Evolutionary conservation across 2,329 filamentous ascomycete species (phyloP), one percentile per base, ranked within the genome.

Genomic region (Fusarium aywerte): DNA sequence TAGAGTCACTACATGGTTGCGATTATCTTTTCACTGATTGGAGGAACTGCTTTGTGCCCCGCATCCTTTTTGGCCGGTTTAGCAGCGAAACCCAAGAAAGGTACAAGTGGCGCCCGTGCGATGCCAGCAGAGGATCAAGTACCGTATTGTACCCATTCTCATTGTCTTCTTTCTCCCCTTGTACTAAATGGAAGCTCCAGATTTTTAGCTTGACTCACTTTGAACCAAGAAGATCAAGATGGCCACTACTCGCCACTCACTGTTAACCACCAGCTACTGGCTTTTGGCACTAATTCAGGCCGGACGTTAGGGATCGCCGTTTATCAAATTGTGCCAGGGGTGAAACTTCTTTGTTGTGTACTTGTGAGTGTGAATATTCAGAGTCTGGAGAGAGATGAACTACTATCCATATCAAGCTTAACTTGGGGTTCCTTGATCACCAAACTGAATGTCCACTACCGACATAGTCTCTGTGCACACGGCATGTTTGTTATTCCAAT

Each of bases 11-110:
- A 39, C 51, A 68, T 67, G 50, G 66, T 70, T 73, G 60, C 36
- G 54, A 74, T 67, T 73, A 45, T 49, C 62, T 56, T 53, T 38
- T 38, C 45, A 53, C 39, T 71, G 57, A 74, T 74, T 74, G 72
- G 72, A 62, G 25, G 52, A 58, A 20, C 27, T 20, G 12, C n/a
- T 18, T 32, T 4, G 3, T 21, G 31, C 39, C 29, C 67, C 71
- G 29, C 69, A 49, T 56, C 56, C 56, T 70, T 36, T 29, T 53
- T 49, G 53, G 39, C 61, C 44, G 58, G 40, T 65, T 42, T 65
- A 54, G 64, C 55, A 68, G 25, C 48, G 20, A 40, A 33, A 45
- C 23, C 39, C 33, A 47, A 40, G 36, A 48, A 27, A 43, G 44
- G 40, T 67, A 67, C 65, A 49, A 42, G 32, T 23, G 18, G 7